phyloP scores from a whole-genome alignment of 2,329 filamentous ascomycete genomes.

The Colletotrichum sp. region DNA sequence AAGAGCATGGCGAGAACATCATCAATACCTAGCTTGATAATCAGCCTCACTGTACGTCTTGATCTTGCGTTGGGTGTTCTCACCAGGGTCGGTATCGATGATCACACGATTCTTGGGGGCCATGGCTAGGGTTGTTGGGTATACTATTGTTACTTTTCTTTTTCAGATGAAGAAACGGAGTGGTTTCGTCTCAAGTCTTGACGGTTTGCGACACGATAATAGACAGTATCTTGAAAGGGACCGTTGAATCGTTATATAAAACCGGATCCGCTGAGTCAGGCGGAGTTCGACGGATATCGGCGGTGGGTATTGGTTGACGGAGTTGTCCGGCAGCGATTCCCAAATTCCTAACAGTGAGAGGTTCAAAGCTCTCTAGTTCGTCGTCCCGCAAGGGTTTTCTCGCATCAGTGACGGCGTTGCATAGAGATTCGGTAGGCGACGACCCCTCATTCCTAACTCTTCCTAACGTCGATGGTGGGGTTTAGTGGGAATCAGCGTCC shows the following conservation, averaged over 20 bases:
- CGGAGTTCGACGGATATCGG: constrained; percentile 10
- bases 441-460: constrained; percentile 1
- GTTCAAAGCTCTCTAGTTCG: neutral
- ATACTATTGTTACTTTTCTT: neutral
- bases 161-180: neutral
- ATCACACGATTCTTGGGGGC: constrained; percentile 79
- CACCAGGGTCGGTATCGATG: constrained; percentile 93
- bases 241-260: neutral
- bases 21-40: constrained; percentile 70
- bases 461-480: constrained; percentile 11
- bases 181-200: neutral
- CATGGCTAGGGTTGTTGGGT: constrained; percentile 47
- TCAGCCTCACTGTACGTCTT: neutral
- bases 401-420: neutral
- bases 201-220: neutral
- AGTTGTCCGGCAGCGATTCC: neutral
- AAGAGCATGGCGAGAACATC: constrained; percentile 89
- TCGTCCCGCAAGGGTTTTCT: neutral
- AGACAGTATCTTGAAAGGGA: neutral
- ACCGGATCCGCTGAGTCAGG: constrained; percentile 1
- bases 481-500: neutral
- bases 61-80: constrained; percentile 8
- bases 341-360: neutral
- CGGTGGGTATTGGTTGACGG: constrained; percentile 5
- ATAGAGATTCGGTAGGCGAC: neutral